phyloP scores from a whole-genome alignment of 2,329 filamentous ascomycete species.

The Penicillium sp. region DNA sequence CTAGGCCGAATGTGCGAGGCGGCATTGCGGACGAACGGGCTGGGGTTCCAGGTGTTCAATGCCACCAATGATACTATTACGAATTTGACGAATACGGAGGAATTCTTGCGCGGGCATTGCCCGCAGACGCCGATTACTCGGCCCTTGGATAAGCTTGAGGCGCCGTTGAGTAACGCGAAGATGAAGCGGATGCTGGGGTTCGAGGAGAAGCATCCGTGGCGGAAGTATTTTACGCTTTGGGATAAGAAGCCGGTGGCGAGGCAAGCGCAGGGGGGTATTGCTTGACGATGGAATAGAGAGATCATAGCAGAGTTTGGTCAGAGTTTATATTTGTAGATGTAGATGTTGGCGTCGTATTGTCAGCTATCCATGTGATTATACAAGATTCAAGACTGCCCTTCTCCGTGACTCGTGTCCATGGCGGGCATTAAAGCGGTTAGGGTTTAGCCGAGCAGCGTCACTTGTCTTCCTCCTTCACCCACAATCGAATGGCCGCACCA shows the following conservation, averaged over 20 bases:
- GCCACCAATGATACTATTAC: constrained; percentile 64
- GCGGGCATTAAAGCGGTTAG: constrained; percentile 23
- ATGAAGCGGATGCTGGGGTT: constrained; percentile 60
- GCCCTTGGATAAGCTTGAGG: constrained; percentile 60
- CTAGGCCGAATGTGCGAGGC: constrained; percentile 62
- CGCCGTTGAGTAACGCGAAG: constrained; percentile 62
- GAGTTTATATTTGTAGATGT: background rate
- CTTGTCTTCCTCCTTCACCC: constrained; percentile 22
- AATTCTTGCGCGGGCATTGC: constrained; percentile 53
- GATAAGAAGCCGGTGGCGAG: constrained; percentile 10
- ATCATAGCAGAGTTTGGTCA: too few relatives aligned
- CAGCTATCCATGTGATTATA: background rate
- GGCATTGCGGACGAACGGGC: constrained; percentile 51
- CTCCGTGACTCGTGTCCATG: too few relatives aligned
- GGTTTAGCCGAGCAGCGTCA: constrained; percentile 41
- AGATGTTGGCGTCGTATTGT: background rate
- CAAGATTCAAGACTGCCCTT: too few relatives aligned
- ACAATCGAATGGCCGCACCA: constrained; percentile 17
- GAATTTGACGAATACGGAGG: constrained; percentile 48
- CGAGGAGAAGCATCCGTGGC: constrained; percentile 54
- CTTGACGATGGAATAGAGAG: background rate
- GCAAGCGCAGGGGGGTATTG: background rate
- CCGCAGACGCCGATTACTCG: constrained; percentile 55
- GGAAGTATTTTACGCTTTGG: constrained; percentile 20
- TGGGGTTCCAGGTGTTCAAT: constrained; percentile 65